phyloP scores from a whole-genome alignment of 2,329 filamentous ascomycete species.

The Pyrenophora tritici-repentis region DNA sequence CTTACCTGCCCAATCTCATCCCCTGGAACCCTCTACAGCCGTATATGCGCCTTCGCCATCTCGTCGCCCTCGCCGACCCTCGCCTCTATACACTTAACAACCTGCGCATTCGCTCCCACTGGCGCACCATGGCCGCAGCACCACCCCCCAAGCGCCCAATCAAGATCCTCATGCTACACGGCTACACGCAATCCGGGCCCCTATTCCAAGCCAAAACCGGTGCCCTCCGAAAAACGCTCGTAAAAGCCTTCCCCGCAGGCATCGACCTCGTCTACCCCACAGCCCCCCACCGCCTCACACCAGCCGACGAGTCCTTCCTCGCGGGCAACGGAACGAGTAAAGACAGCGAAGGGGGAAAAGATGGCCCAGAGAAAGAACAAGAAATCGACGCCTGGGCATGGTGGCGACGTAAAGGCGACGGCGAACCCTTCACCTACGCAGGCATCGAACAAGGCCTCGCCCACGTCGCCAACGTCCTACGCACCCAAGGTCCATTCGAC shows the following conservation, averaged over 20 bases:
- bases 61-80: conserved; percentile 7
- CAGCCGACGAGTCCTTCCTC: conserved; percentile 60
- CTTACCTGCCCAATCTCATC: no score
- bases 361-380: conserved; percentile 50
- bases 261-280: conserved; percentile 56
- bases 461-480: conserved; percentile 57
- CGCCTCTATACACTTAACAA: conserved; percentile 18
- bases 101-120: conserved; percentile 22
- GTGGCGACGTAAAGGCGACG: conserved; percentile 71
- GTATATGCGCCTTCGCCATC: conserved; percentile 11
- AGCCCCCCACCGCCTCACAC: conserved; percentile 50
- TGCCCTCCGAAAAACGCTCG: conserved; percentile 78
- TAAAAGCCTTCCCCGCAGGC: conserved; percentile 69
- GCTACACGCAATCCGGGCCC: conserved; percentile 87
- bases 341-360: conserved; percentile 42
- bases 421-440: conserved; percentile 62
- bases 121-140: conserved; percentile 38
- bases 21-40: neutral
- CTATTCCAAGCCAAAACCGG: conserved; percentile 88
- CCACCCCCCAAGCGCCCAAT: conserved; percentile 44
- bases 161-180: conserved; percentile 60
- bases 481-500: conserved; percentile 43
- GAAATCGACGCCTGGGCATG: conserved; percentile 77
- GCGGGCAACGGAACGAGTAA: conserved; percentile 26
- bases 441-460: conserved; percentile 71